Percentiles rank a stretch among this genome's conserved stretches.
Conservation (phyloP, 192 early-diverging fungal species). For the Funneliformis mosseae region DNA sequence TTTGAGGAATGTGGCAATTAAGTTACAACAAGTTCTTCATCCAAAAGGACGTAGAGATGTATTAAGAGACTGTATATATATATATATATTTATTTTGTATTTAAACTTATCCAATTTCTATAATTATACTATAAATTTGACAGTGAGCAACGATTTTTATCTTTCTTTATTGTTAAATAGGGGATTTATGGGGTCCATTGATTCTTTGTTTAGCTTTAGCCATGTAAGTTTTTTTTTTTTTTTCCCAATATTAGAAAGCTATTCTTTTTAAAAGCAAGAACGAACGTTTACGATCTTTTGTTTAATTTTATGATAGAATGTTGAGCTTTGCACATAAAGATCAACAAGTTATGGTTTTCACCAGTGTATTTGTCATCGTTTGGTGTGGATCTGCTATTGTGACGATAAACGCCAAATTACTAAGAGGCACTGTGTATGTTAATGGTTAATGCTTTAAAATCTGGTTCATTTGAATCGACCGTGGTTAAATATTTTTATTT, state of each 20-base stretch:
- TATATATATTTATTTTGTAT: conserved; percentile 32
- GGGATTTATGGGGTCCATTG: conserved; percentile 97
- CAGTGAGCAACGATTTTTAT: not conserved
- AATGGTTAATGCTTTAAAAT: not conserved
- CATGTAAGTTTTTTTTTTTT: conserved; percentile 55
- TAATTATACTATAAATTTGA: conserved; percentile 40
- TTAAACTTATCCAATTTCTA: conserved; percentile 40
- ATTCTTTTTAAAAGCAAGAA: not conserved
- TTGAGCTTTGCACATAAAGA: conserved; percentile 72
- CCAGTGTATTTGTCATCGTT: conserved; percentile 91
- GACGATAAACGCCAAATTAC: conserved; percentile 93
- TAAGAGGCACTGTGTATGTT: conserved; percentile 87
- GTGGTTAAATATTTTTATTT: not conserved
- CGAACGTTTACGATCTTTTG: not conserved
- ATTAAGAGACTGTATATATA: conserved; percentile 71
- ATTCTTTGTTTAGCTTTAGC: conserved; percentile 91
- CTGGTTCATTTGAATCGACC: not conserved
- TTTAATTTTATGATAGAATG: conserved; percentile 53
- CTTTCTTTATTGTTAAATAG: conserved; percentile 47
- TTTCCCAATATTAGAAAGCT: not conserved
- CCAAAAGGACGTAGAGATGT: conserved; percentile 67
- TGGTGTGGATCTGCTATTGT: conserved; percentile 94
- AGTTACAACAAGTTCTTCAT: conserved; percentile 71
- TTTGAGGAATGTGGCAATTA: conserved; percentile 68
- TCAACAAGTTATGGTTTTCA: conserved; percentile 87